Base-by-base conservation (phyloP, 805 yeast species). In the Priceomyces melissophilus region DNA sequence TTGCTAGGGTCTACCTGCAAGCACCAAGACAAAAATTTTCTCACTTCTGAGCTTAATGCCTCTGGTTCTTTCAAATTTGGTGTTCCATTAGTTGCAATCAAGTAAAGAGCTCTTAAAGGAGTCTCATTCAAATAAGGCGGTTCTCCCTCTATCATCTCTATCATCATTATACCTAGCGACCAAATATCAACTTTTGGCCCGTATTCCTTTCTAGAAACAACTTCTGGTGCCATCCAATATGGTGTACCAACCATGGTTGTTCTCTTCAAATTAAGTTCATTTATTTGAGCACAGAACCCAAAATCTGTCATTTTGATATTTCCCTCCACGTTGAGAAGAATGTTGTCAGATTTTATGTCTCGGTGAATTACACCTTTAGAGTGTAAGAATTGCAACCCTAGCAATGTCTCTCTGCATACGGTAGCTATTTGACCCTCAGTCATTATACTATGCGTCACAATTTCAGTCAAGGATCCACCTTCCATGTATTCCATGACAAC, bases 171-270 rank as follows among this genome's bases (percentile, higher is more conserved):
- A 50, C 99, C 99, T 47, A 93, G 68, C 6, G 96, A 88, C 99
- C 99, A 93, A 37, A 93, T 83, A 65, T 93, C 99, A 33, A 93
- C 96, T 60, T 93, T 90, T 36, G 95, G 93, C 28, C 95, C 99
- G 58, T 93, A 93, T 57, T 90, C 96, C 61, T 89, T 90, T 52
- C 95, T 80, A 13, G 90, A 81, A 20, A 93, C 96, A 40, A 93
- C 96, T 62, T 93, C 99, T 1, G 99, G 99, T 0, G 99, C 99
- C 99, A 93, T 93, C 99, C 99, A 93, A 61, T 93, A 93, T 10
- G 99, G 99, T 0, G 99, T 93, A 11, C 99, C 99, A 12, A 93
- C 99, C 96, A 93, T 88, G 3, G 99, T 93, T 3, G 96, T 89
- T 60, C 99, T 81, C 62, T 91, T 90, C 41, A 85, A 71, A 49